These are phyloP conservation scores for Fusarium humuli DNA, from an alignment of 2,329 filamentous ascomycete genomes.

Conservation along the genomic window DNA sequence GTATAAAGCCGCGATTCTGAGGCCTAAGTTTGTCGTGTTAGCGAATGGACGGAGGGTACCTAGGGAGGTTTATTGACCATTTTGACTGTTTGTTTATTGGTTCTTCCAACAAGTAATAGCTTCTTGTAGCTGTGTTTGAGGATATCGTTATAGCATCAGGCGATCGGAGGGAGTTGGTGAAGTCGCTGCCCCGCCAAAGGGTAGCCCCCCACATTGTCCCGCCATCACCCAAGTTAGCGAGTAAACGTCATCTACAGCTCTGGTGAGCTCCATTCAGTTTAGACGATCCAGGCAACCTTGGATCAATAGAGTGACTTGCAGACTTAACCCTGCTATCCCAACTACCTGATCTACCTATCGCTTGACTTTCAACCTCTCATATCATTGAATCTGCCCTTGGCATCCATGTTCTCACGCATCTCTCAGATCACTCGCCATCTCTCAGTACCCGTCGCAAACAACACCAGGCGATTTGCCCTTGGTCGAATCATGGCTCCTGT, in stretches of 20 bases:
- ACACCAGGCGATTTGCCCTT: constrained; percentile 49
- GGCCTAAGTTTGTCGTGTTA: constrained; percentile 47
- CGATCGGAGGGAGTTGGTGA: constrained; percentile 14
- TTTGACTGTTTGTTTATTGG: neutral
- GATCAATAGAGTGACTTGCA: constrained; percentile 20
- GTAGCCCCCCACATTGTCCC: constrained; percentile 31
- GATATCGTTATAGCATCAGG: constrained; percentile 26
- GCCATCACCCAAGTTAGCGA: constrained; percentile 20
- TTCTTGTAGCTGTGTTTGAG: constrained; percentile 4
- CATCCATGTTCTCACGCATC: constrained; percentile 79
- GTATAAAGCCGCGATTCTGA: constrained; percentile 93
- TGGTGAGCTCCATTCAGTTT: constrained; percentile 10
- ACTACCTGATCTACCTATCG: neutral
- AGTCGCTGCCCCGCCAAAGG: constrained; percentile 34
- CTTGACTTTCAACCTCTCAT: constrained; percentile 8
- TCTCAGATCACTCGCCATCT: constrained; percentile 80
- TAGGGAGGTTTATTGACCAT: constrained; percentile 28
- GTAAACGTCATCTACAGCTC: constrained; percentile 36
- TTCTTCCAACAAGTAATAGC: neutral
- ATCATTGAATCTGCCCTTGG: constrained; percentile 4
- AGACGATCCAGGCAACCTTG: constrained; percentile 17
- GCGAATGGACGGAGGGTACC: constrained; percentile 1
- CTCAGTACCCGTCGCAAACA: constrained; percentile 49
- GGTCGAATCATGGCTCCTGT: constrained; percentile 55
- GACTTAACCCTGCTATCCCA: neutral